Percentiles rank a stretch among this genome's conserved stretches.
phyloP scores from a whole-genome alignment of 306 rosid species.

The Cicer bijugum region DNA sequence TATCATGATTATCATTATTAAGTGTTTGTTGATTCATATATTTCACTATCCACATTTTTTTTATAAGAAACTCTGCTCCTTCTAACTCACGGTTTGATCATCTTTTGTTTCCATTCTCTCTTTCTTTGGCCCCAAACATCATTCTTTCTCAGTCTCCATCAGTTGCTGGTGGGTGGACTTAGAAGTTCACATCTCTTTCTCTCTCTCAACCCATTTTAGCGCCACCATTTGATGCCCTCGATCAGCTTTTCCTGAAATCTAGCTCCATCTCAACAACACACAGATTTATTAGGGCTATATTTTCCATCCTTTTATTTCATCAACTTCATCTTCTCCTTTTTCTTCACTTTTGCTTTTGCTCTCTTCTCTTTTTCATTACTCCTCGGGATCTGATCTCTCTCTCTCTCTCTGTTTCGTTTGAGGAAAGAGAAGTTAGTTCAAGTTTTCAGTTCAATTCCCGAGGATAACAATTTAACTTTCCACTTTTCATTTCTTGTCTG shows the following conservation, averaged over 20 bases:
- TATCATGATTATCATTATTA: constrained; percentile 46
- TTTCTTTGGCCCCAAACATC: constrained; percentile 46
- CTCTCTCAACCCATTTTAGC: constrained; percentile 67
- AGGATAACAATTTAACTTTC: constrained; percentile 49
- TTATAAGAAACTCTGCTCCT: neutral
- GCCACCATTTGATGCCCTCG: constrained; percentile 56
- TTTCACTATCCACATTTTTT: neutral
- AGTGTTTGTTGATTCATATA: constrained; percentile 30
- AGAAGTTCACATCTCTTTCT: constrained; percentile 51
- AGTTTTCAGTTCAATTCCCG: constrained; percentile 58
- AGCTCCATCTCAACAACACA: constrained; percentile 51
- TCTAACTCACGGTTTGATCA: constrained; percentile 50
- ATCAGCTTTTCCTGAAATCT: constrained; percentile 75
- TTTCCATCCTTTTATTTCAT: constrained; percentile 44
- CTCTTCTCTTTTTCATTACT: constrained; percentile 20
- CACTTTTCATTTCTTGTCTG: constrained; percentile 41
- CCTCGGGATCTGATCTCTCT: constrained; percentile 76
- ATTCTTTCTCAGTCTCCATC: constrained; percentile 63
- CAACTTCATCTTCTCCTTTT: constrained; percentile 13
- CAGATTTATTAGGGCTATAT: constrained; percentile 63
- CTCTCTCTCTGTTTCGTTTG: neutral
- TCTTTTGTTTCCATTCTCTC: constrained; percentile 22
- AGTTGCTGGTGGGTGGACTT: constrained; percentile 73
- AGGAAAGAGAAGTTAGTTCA: neutral
- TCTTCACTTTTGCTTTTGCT: constrained; percentile 4